phyloP scores from a whole-genome alignment of 1,284 basidiomycete genomes.

The Ustilago shanxiensis region DNA sequence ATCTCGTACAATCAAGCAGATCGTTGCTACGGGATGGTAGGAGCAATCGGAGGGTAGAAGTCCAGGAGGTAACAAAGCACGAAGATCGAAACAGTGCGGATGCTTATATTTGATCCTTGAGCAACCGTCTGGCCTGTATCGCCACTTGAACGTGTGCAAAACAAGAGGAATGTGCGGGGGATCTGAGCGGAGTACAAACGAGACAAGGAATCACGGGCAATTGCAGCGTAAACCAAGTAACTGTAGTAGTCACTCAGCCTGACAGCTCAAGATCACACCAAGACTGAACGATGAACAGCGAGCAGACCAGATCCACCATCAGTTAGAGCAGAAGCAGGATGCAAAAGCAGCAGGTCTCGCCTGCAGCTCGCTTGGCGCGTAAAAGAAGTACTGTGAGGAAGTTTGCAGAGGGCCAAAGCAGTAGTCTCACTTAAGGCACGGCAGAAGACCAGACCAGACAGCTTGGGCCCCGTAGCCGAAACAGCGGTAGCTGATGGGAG shows the following conservation, averaged over 20 bases:
- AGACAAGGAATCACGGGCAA: background rate
- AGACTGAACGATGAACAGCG: background rate
- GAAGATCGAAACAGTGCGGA: background rate
- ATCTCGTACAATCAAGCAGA: background rate
- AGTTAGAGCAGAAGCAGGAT: background rate
- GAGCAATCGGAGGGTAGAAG: background rate
- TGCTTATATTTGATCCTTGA: background rate
- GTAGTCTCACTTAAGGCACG: background rate
- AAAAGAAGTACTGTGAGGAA: background rate
- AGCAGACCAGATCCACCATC: background rate
- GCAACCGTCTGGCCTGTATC: background rate
- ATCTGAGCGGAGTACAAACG: background rate
- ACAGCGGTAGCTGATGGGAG: slow-evolving; percentile 14
- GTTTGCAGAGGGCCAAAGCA: background rate
- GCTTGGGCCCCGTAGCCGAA: slow-evolving; percentile 7
- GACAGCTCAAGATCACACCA: background rate
- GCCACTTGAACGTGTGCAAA: slow-evolving; percentile 1
- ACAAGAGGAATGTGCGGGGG: background rate
- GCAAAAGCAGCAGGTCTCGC: background rate
- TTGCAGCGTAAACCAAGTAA: background rate
- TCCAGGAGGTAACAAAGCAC: background rate
- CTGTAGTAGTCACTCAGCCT: background rate
- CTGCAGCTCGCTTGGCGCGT: slow-evolving; percentile 27
- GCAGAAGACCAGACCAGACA: background rate
- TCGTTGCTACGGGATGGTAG: background rate